Conservation (phyloP, 495 filamentous ascomycete species). For the Hypoxylon cercidicola region DNA sequence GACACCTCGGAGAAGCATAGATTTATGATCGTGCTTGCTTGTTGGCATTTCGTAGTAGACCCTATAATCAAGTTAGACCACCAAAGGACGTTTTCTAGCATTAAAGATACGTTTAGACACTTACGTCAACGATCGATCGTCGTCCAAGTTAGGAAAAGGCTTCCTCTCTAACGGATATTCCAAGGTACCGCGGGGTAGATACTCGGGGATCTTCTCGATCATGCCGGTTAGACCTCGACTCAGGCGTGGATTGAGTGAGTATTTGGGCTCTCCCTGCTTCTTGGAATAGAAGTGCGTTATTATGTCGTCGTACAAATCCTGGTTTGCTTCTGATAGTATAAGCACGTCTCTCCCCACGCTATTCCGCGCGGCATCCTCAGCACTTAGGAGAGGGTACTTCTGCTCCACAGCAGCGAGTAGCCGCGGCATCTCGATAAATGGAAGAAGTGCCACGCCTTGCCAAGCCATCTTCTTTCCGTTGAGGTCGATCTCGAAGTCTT, state of each 20-base stretch:
- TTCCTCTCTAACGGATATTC: conserved; percentile 70
- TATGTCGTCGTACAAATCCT: conserved; percentile 81
- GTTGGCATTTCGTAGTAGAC: conserved; percentile 86
- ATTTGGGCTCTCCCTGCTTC: conserved; percentile 71
- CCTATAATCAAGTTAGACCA: conserved; percentile 53
- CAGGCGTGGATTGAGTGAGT: conserved; percentile 75
- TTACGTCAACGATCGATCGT: conserved; percentile 85
- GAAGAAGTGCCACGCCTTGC: conserved; percentile 94
- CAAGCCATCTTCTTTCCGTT: conserved; percentile 99
- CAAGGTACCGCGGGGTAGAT: conserved; percentile 75
- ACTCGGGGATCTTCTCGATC: conserved; percentile 81
- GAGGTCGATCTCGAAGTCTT: conserved; percentile 90
- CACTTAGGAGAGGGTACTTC: conserved; percentile 80
- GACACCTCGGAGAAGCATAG: conserved; percentile 89
- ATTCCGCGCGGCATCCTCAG: conserved; percentile 84
- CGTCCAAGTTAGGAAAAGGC: conserved; percentile 78
- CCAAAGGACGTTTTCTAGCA: conserved; percentile 47
- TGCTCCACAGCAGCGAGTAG: conserved; percentile 84
- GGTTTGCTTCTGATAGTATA: conserved; percentile 81
- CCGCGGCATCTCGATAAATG: conserved; percentile 94
- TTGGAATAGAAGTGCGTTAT: conserved; percentile 89
- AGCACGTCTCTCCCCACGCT: conserved; percentile 81
- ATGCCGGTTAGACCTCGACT: conserved; percentile 83
- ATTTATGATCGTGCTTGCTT: conserved; percentile 80
- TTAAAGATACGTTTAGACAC: conserved; percentile 37